Evolutionary conservation across 2,329 filamentous ascomycete genomes (phyloP), one percentile per base, ranked within the genome.

Genomic region (Penicillium italicum): DNA sequence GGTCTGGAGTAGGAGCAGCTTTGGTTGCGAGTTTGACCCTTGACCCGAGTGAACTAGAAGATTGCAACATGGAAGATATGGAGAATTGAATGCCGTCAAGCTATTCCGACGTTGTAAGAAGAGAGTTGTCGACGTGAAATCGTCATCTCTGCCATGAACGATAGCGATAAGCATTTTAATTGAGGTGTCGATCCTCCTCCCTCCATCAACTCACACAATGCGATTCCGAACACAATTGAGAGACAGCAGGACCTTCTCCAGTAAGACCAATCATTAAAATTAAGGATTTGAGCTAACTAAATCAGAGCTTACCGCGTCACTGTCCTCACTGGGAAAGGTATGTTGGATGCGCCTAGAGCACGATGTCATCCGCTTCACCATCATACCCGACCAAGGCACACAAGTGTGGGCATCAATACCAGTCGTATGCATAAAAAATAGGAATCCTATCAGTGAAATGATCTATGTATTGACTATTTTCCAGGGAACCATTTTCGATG

Each of bases 311-410:
- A 83, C 82, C 12, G 82, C 83, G 14, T 86, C 85, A 5, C 77
- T 87, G 50, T 79, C 82, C 28, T 85, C 83, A 14, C 75, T 87
- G 18, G 90, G 91, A 63, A 91, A 93, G 74, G 87, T 95, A 60
- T 91, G 90, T 43, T 96, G 92, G 91, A 82, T 96, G 61, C 89
- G 91, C 62, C 84, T 99, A 33, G 90, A 93, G 76, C 85, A 95
- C 76, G 87, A 92, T 56, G 87, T 87, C 53, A 87, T 93, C 54
- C 91, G 92, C 65, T 96, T 99, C 77, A 97, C 94, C 57, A 90
- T 97, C 67, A 93, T 97, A 59, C 92, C 94, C 0, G 91, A 97
- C 71, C 88, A 90, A 68, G 93, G 94, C 57, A 95, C 91, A 9
- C 93, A 97, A 80, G 93, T 97, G 52, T 99, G 94, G 94, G 90